phyloP scores from a whole-genome alignment of 306 rosid species.

The Quercus ilex region DNA sequence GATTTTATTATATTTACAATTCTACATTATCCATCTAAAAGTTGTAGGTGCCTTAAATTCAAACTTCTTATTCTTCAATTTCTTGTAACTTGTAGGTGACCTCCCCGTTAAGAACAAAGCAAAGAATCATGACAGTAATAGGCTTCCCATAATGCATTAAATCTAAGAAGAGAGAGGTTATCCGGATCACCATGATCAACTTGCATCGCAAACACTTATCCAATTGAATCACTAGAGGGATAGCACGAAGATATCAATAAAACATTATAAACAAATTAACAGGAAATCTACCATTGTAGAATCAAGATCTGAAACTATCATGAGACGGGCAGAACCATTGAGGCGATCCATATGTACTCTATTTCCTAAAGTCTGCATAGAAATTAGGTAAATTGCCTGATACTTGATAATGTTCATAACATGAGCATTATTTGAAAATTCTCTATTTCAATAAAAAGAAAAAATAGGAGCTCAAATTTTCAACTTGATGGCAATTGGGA shows the following conservation, averaged over 20 bases:
- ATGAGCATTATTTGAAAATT: background rate
- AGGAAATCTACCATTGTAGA: slow-evolving; percentile 38
- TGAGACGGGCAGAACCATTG: slow-evolving; percentile 50
- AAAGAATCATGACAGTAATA: slow-evolving; percentile 71
- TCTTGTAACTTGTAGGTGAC: slow-evolving; percentile 50
- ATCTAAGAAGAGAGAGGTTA: no score
- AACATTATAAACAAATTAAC: no score
- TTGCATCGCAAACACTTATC: no score
- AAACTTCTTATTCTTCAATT: slow-evolving; percentile 41
- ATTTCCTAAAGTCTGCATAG: background rate
- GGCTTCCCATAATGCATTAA: background rate
- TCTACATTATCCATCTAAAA: no score
- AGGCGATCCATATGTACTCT: slow-evolving; percentile 48
- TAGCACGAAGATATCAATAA: no score
- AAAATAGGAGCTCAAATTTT: background rate
- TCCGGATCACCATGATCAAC: no score
- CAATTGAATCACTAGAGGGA: no score
- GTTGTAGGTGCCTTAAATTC: no score
- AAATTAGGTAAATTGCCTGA: background rate
- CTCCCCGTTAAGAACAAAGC: slow-evolving; percentile 84
- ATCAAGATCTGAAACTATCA: slow-evolving; percentile 76
- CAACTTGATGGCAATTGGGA: background rate
- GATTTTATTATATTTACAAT: no score
- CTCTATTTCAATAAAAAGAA: background rate
- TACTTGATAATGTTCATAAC: background rate